These are phyloP conservation scores for Mucor racemosus DNA, from an alignment of 371 early-diverging fungal species.

Conservation along the genomic window DNA sequence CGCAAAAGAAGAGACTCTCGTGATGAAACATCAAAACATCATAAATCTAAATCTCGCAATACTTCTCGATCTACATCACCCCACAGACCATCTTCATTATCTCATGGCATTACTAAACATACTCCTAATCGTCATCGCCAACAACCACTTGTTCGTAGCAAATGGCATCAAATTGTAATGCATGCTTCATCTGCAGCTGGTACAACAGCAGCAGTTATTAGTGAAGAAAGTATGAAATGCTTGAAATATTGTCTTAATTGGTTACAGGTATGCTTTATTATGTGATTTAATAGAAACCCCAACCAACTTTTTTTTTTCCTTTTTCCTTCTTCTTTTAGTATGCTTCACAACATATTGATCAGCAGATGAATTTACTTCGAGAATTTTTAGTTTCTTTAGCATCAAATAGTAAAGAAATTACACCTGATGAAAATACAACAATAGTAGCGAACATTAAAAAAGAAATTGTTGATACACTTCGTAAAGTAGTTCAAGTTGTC, in stretches of 20 bases:
- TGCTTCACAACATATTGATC: constrained; percentile 82
- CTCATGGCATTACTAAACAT: constrained; percentile 26
- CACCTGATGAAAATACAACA: constrained; percentile 21
- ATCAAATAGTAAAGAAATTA: constrained; percentile 22
- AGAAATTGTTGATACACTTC: constrained; percentile 86
- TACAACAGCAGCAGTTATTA: constrained; percentile 75
- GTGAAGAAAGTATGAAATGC: constrained; percentile 81
- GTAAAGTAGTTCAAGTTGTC: constrained; percentile 89
- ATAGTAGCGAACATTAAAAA: constrained; percentile 69
- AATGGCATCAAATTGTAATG: constrained; percentile 78
- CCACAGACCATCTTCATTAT: constrained; percentile 35
- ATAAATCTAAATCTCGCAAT: constrained; percentile 34
- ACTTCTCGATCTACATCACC: constrained; percentile 51
- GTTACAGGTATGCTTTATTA: constrained; percentile 59
- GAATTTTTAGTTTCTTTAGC: constrained; percentile 67
- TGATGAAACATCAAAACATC: constrained; percentile 32
- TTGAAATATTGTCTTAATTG: constrained; percentile 82
- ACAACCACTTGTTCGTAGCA: constrained; percentile 44
- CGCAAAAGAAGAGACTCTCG: constrained; percentile 42
- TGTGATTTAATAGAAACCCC: background rate
- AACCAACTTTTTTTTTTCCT: background rate
- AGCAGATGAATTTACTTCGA: constrained; percentile 76
- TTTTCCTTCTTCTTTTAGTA: constrained; percentile 50
- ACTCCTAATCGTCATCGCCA: constrained; percentile 26
- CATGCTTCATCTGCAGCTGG: constrained; percentile 72